phyloP scores from a whole-genome alignment of 164 flowering plant genomes.

The Annona cherimola region DNA sequence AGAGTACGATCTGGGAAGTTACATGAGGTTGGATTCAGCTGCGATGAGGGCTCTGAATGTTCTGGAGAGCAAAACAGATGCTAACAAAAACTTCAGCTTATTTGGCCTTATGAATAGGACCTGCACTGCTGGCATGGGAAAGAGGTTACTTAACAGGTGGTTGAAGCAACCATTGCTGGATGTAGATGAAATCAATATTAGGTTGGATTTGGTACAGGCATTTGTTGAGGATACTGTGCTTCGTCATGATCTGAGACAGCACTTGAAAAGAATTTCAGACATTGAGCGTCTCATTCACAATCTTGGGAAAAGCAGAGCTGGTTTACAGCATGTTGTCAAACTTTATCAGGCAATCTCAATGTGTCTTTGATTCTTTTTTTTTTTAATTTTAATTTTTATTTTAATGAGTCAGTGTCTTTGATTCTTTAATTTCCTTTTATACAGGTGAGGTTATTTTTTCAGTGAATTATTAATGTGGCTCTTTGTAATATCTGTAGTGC shows the following conservation, averaged over 20 bases:
- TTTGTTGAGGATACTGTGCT: slow-evolving; percentile 91
- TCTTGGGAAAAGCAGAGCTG: slow-evolving; percentile 70
- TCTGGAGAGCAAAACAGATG: slow-evolving; percentile 91
- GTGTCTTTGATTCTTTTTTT: background rate
- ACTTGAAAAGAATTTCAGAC: slow-evolving; percentile 84
- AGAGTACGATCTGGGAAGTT: slow-evolving; percentile 62
- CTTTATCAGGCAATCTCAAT: slow-evolving; percentile 72
- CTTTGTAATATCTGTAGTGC: background rate
- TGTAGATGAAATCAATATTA: slow-evolving; percentile 63
- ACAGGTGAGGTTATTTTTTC: background rate
- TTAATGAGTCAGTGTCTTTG: background rate
- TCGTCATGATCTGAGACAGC: slow-evolving; percentile 90
- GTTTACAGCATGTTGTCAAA: slow-evolving; percentile 78
- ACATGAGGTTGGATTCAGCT: slow-evolving; percentile 95
- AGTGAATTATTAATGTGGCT: background rate
- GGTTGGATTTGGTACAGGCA: slow-evolving; percentile 87
- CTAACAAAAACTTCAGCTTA: slow-evolving; percentile 92
- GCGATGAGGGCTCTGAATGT: slow-evolving; percentile 93
- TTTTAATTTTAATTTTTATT: background rate
- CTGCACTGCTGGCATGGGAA: slow-evolving; percentile 99
- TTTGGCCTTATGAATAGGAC: slow-evolving; percentile 97
- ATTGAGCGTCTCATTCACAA: slow-evolving; percentile 61
- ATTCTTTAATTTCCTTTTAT: too few relatives aligned
- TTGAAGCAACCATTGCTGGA: slow-evolving; percentile 89
- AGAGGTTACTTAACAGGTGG: slow-evolving; percentile 87